Base-by-base conservation (phyloP, 345 rosid species). In the Hypericum perforatum region DNA sequence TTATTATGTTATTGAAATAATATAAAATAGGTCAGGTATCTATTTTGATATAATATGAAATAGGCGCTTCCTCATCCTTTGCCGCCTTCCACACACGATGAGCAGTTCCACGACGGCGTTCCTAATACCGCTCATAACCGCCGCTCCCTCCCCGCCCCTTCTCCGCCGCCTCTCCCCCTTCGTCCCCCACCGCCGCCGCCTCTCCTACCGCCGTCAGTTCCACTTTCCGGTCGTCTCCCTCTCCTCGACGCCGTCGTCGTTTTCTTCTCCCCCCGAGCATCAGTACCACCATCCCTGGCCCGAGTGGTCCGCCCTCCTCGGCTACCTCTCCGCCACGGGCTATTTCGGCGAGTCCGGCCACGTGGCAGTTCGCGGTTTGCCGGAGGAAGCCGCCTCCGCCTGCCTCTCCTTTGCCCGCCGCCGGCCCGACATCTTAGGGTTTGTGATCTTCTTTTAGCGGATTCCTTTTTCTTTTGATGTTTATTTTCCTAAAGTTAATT, bases 331-430 rank as follows among this genome's bases (percentile, higher is more conserved):
- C 0, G 40, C 58, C 0, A 66, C 69, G 29, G 85, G 82, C 1
- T 75, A 79, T 62, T 69, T 75, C 15, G 64, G 59, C 57, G 6
- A 9, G 43, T 6, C 16, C 2, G 6, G 11, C n/a, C 39, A 15
- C 32, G 32, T 22, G 32, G 32, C 32, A 4, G 32, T 22, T 1
- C 32, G 62, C 22, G 63, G 65, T 57, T 75, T 78, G 49, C 75
- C 81, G 6, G 78, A 83, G 49, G 84, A 75, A 15, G 82, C 80
- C 46, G 75, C 75, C 32, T 32, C 46, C 22, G 92, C 85, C 39
- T 86, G 87, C 81, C 63, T 85, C 61, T 71, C 89, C 8, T 63
- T 85, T 46, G 85, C 95, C 11, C 75, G 71, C 16, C 81, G 76
- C 45, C 65, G 79, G 54, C 85, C 87, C n/a, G 64, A 65, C 6